Evolutionary conservation across 2,329 filamentous ascomycete species (phyloP).

Genomic region (Trichothecium sympodiale): DNA sequence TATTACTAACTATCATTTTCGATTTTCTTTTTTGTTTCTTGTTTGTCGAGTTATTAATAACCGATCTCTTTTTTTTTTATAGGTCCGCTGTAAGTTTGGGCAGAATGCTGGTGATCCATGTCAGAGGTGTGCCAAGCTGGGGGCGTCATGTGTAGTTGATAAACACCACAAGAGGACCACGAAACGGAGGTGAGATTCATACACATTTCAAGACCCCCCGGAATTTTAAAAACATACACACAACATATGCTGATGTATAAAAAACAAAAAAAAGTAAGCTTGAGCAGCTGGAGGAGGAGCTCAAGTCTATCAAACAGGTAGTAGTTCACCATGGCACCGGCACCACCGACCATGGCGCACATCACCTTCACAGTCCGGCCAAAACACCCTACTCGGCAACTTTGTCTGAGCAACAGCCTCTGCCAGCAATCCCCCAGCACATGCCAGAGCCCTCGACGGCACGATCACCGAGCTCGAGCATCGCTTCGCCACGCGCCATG

Average conservation of each 20-base stretch:
- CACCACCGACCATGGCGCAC: constrained; percentile 8
- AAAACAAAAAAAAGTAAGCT: constrained; percentile 31
- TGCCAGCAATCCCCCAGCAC: background rate
- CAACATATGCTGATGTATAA: too few species aligned
- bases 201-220: background rate
- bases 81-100: constrained; percentile 35
- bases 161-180: constrained; percentile 35
- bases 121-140: constrained; percentile 32
- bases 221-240: too few species aligned
- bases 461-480: background rate
- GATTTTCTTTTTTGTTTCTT: background rate
- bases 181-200: constrained; percentile 24
- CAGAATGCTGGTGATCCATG: constrained; percentile 27
- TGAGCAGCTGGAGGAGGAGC: constrained; percentile 42
- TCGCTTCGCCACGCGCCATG: background rate
- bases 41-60: constrained; percentile 4
- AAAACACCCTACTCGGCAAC: too few species aligned
- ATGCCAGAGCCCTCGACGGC: background rate
- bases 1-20: constrained; percentile 9
- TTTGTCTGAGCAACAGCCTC: background rate
- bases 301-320: constrained; percentile 42
- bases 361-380: constrained; percentile 10
- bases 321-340: constrained; percentile 21
- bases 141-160: constrained; percentile 32
- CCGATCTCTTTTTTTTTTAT: constrained; percentile 1